Evolutionary conservation across 108 stramenopile species (phyloP).

Genomic region (Chaetoceros muelleri): DNA sequence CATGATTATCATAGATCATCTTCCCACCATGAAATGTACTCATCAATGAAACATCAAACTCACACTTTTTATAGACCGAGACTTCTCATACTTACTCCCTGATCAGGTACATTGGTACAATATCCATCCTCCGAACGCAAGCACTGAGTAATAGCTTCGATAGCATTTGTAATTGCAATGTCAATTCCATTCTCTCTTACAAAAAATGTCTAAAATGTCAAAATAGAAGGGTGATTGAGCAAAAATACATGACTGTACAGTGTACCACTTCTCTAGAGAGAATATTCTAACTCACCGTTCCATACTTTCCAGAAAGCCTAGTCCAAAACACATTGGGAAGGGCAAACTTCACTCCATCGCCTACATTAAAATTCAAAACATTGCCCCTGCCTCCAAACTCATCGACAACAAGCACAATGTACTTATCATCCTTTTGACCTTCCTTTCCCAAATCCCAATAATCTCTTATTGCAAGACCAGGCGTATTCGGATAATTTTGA

Average conservation of each 20-base stretch:
- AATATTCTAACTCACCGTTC: slow-evolving; percentile 58
- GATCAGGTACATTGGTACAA: slow-evolving; percentile 66
- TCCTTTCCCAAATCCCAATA: slow-evolving; percentile 87
- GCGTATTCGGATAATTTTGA: slow-evolving; percentile 78
- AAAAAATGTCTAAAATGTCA: slow-evolving; percentile 47
- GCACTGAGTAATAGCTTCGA: slow-evolving; percentile 71
- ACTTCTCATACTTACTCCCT: slow-evolving; percentile 51
- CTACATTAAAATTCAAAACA: slow-evolving; percentile 82
- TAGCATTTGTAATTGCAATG: slow-evolving; percentile 64
- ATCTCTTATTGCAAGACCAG: slow-evolving; percentile 52
- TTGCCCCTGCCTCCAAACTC: slow-evolving; percentile 80
- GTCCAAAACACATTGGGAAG: slow-evolving; percentile 87
- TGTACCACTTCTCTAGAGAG: no score
- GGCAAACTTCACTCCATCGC: slow-evolving; percentile 74
- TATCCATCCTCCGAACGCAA: slow-evolving; percentile 73
- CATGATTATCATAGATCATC: background rate
- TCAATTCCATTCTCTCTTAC: slow-evolving; percentile 82
- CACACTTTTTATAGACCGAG: slow-evolving; percentile 34
- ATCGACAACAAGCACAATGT: slow-evolving; percentile 76
- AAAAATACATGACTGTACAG: background rate
- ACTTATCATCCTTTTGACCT: slow-evolving; percentile 83
- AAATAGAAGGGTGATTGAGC: background rate
- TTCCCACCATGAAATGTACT: background rate
- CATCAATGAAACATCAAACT: background rate
- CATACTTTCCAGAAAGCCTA: slow-evolving; percentile 62